Conservation (phyloP, 306 rosid species). For the Biancaea sappan region DNA sequence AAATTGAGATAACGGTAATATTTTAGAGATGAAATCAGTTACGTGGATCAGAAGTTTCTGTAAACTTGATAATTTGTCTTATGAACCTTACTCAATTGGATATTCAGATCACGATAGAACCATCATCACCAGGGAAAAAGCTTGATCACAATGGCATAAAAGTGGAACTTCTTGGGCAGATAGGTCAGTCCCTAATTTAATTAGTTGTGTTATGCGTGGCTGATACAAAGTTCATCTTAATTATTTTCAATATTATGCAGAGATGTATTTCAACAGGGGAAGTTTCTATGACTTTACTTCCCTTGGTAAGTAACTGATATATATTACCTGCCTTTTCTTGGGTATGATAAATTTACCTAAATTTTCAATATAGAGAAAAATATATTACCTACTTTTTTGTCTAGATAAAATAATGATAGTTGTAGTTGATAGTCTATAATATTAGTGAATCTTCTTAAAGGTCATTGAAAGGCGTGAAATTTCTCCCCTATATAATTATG, state of each 20-base stretch:
- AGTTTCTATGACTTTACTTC: slow-evolving; percentile 92
- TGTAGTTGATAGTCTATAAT: background rate
- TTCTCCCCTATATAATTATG: background rate
- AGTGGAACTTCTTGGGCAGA: slow-evolving; percentile 96
- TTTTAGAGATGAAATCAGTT: too few species aligned
- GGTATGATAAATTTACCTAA: too few species aligned
- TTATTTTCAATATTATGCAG: slow-evolving; percentile 59
- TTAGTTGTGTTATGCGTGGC: slow-evolving; percentile 14
- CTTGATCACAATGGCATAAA: slow-evolving; percentile 92
- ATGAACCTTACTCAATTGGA: background rate
- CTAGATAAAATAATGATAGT: background rate
- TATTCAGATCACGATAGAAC: slow-evolving; percentile 73
- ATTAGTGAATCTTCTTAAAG: background rate
- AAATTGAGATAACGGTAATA: too few species aligned
- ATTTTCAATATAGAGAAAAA: too few species aligned
- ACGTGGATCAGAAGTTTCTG: slow-evolving; percentile 17
- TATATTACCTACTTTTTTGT: background rate
- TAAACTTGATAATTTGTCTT: slow-evolving; percentile 3
- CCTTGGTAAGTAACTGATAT: slow-evolving; percentile 68
- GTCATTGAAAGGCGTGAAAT: background rate
- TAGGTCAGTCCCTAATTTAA: slow-evolving; percentile 61
- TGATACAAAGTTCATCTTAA: slow-evolving; percentile 25
- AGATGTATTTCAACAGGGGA: slow-evolving; percentile 93
- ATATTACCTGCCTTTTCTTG: slow-evolving; percentile 23
- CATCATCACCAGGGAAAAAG: slow-evolving; percentile 90